Percentiles rank a stretch among this genome's conserved stretches.
Conservation (phyloP, 139 green algal genomes). For the Mychonastes homosphaera region DNA sequence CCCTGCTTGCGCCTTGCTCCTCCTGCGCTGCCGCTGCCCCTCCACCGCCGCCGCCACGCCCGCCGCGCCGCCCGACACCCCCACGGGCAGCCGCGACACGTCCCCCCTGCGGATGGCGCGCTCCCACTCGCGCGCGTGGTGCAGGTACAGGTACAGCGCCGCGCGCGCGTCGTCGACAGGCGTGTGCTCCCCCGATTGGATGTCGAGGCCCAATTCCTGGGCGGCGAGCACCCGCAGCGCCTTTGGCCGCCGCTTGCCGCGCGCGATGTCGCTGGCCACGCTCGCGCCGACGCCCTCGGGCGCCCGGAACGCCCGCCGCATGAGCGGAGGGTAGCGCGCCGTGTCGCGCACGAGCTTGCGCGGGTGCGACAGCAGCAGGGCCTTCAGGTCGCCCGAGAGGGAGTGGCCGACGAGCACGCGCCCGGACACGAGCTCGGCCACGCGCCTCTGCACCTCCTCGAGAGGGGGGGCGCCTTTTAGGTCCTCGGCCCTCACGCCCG, state of each 20-base stretch:
- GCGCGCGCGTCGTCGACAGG: slow-evolving; percentile 54
- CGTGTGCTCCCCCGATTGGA: slow-evolving; percentile 52
- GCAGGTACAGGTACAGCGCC: slow-evolving; percentile 61
- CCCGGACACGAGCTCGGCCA: slow-evolving; percentile 43
- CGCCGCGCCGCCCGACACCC: neutral
- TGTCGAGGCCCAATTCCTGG: slow-evolving; percentile 11
- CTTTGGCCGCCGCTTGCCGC: slow-evolving; percentile 26
- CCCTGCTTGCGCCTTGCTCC: no score
- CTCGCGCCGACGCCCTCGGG: slow-evolving; percentile 16
- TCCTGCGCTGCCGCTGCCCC: no score
- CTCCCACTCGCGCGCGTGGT: slow-evolving; percentile 25
- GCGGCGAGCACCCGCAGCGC: slow-evolving; percentile 47
- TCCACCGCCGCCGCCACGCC: no score
- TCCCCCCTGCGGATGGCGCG: slow-evolving; percentile 4
- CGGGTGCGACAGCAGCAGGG: slow-evolving; percentile 69
- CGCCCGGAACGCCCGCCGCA: no score
- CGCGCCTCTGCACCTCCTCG: slow-evolving; percentile 31
- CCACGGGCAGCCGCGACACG: slow-evolving; percentile 10
- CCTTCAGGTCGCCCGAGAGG: slow-evolving; percentile 75
- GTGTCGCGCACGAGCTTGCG: slow-evolving; percentile 63
- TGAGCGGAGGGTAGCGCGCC: slow-evolving; percentile 55
- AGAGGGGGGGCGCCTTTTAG: slow-evolving; percentile 38
- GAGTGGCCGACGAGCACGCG: slow-evolving; percentile 77
- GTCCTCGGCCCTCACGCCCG: slow-evolving; percentile 35
- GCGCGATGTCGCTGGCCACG: slow-evolving; percentile 17